Evolutionary conservation across 2,329 filamentous ascomycete species (phyloP).

Genomic region (Penicillium sp.): DNA sequence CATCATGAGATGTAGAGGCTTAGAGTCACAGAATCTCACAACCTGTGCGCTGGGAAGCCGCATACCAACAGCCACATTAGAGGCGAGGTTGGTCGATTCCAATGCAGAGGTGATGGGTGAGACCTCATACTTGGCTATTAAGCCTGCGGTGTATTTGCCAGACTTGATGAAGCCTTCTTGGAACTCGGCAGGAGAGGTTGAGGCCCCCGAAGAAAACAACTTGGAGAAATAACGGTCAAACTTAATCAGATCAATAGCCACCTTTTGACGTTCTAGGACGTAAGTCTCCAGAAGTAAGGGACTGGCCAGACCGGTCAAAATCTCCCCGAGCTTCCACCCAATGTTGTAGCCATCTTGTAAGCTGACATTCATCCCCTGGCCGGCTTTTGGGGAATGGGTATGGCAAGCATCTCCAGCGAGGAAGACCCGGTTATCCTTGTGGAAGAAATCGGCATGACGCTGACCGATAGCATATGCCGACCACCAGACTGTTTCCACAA

Average conservation of each 20-base stretch:
- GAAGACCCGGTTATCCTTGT: constrained; percentile 65
- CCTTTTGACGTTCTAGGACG: constrained; percentile 53
- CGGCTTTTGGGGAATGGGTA: constrained; percentile 70
- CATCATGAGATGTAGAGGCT: constrained; percentile 53
- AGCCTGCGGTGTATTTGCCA: constrained; percentile 60
- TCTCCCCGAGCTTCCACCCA: constrained; percentile 59
- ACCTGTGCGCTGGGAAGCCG: constrained; percentile 57
- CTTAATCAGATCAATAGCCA: constrained; percentile 59
- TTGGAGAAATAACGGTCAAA: constrained; percentile 59
- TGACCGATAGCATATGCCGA: constrained; percentile 71
- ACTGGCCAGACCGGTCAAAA: constrained; percentile 48
- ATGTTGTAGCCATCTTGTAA: constrained; percentile 63
- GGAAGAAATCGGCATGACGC: constrained; percentile 68
- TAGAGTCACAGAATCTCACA: constrained; percentile 60
- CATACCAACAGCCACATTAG: constrained; percentile 48
- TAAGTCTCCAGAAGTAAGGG: constrained; percentile 54
- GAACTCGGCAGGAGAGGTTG: constrained; percentile 52
- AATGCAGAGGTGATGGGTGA: constrained; percentile 48
- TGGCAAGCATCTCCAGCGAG: constrained; percentile 67
- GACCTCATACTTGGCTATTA: constrained; percentile 56
- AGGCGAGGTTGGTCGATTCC: constrained; percentile 38
- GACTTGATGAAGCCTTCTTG: constrained; percentile 58
- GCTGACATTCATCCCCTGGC: constrained; percentile 57
- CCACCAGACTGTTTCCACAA: constrained; percentile 64
- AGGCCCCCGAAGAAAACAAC: constrained; percentile 51